These are phyloP conservation scores for Termitomyces titanicus DNA, from an alignment of 768 basidiomycete species.

Conservation along the genomic window DNA sequence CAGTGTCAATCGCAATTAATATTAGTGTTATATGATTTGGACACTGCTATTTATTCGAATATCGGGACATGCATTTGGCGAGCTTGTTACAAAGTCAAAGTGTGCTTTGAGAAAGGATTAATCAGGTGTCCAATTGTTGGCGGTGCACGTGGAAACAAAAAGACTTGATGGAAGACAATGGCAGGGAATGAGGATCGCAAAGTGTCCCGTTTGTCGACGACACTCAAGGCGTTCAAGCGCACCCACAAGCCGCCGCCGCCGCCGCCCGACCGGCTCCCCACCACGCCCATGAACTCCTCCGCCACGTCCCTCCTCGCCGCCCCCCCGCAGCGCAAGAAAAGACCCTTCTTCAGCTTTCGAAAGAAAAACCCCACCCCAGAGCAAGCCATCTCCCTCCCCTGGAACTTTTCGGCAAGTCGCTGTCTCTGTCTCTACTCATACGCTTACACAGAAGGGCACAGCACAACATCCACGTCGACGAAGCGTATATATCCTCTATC, in stretches of 20 bases:
- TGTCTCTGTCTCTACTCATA: background rate
- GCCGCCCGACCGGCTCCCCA: slow-evolving; percentile 55
- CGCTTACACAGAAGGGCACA: background rate
- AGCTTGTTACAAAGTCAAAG: too few species aligned
- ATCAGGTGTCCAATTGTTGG: too few species aligned
- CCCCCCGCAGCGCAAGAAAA: slow-evolving; percentile 30
- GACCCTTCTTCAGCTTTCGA: slow-evolving; percentile 39
- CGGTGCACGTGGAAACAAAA: too few species aligned
- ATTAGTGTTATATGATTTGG: too few species aligned
- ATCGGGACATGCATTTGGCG: too few species aligned
- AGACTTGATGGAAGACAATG: too few species aligned
- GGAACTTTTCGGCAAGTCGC: slow-evolving; percentile 67
- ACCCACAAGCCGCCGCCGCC: slow-evolving; percentile 41
- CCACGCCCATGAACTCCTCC: slow-evolving; percentile 29
- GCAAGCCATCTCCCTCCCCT: slow-evolving; percentile 60
- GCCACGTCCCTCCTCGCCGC: slow-evolving; percentile 28
- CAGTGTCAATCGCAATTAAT: too few species aligned
- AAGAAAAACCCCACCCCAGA: slow-evolving; percentile 33
- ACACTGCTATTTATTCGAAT: too few species aligned
- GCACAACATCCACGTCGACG: slow-evolving; percentile 81
- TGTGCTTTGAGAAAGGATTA: too few species aligned
- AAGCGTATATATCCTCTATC: slow-evolving; percentile 39
- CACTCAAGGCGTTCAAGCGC: slow-evolving; percentile 30
- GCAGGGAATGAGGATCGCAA: too few species aligned
- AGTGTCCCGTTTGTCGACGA: slow-evolving; percentile 31